phyloP scores from a whole-genome alignment of 495 filamentous ascomycete genomes.

The Cercophora sp. region DNA sequence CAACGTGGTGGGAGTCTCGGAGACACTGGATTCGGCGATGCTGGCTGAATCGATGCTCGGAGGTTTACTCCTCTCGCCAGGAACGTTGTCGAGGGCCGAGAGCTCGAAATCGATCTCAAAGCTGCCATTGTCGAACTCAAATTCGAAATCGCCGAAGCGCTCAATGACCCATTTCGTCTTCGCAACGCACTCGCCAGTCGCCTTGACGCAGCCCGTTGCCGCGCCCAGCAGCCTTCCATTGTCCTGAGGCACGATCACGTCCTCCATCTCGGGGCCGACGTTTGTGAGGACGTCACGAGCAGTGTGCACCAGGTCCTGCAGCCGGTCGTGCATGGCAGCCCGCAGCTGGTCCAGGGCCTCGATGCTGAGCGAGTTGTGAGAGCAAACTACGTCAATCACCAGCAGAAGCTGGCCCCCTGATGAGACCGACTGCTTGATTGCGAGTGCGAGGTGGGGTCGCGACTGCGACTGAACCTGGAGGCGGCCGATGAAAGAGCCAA shows the following conservation, averaged over 20 bases:
- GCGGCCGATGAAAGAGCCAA: slow-evolving; percentile 88
- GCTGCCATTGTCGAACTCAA: slow-evolving; percentile 51
- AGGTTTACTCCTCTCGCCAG: slow-evolving; percentile 17
- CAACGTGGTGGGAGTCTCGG: slow-evolving; percentile 28
- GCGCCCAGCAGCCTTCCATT: slow-evolving; percentile 72
- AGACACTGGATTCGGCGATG: slow-evolving; percentile 36
- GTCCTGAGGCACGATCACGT: slow-evolving; percentile 76
- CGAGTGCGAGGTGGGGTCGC: slow-evolving; percentile 69
- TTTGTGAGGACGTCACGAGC: slow-evolving; percentile 72
- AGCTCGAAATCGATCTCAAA: slow-evolving; percentile 50
- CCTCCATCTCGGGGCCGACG: slow-evolving; percentile 58
- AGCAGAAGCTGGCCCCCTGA: slow-evolving; percentile 74
- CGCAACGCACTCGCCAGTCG: slow-evolving; percentile 83
- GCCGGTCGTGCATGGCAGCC: slow-evolving; percentile 72
- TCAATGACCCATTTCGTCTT: slow-evolving; percentile 84
- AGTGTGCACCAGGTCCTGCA: slow-evolving; percentile 73
- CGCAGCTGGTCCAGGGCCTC: slow-evolving; percentile 64
- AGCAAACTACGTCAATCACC: slow-evolving; percentile 79
- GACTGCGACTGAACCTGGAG: slow-evolving; percentile 86
- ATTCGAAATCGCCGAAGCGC: slow-evolving; percentile 89
- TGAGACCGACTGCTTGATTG: slow-evolving; percentile 68
- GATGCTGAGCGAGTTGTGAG: slow-evolving; percentile 65
- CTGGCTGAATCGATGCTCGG: slow-evolving; percentile 27
- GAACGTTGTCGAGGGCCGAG: slow-evolving; percentile 32
- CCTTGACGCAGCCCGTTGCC: slow-evolving; percentile 84